Evolutionary conservation across 306 rosid genomes (phyloP), one percentile per base, ranked within the genome.

Genomic region (Cotoneaster glaucophyllus): DNA sequence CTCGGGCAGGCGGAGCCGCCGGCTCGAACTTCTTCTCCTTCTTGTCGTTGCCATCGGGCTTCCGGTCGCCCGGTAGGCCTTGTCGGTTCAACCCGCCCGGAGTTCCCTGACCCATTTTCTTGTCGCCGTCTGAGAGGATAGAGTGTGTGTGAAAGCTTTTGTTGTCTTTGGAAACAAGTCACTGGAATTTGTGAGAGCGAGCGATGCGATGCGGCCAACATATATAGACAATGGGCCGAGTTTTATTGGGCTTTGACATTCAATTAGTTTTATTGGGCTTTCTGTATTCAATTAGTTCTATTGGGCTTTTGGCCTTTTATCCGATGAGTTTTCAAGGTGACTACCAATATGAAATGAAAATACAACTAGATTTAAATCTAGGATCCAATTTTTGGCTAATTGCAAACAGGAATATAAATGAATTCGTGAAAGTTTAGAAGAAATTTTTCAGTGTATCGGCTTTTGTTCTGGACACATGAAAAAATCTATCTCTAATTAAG

Each of bases 1-100:
- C 98, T 1, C 98, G 88, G 1, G 96, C 82, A 1, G 98, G 98
- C 1, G 98, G 97, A 1, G 96, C 97, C 8, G 99, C 96, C 15
- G 97, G 99, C 72, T 92, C 99, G 77, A 82, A 95, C 76, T 95
- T 95, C 85, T 95, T 95, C 76, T 91, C 97, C 84, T 95, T 95
- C 86, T 95, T 95, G 74, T 88, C 93, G 52, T 83, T 78, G 15
- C 96, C 91, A 8, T 95, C 97, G 3, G 84, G 85, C 67, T 90
- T 95, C 14, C 97, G 81, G 73, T 92, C 97, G 2, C 98, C 99
- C 17, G 91, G 93, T 21, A 83, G 75, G 8, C 97, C 94, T 43
- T 85, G 91, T 71, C 97, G 91, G 84, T 91, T 90, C 32, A 95
- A 52, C 69, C 98, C 93, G 3, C 97, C 97, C 11, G 97, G 98